A percentile compares a stretch with the other conserved stretches of the same genome.
Evolutionary conservation across 2,329 filamentous ascomycete genomes (phyloP).

Genomic region (Phoma sp.): DNA sequence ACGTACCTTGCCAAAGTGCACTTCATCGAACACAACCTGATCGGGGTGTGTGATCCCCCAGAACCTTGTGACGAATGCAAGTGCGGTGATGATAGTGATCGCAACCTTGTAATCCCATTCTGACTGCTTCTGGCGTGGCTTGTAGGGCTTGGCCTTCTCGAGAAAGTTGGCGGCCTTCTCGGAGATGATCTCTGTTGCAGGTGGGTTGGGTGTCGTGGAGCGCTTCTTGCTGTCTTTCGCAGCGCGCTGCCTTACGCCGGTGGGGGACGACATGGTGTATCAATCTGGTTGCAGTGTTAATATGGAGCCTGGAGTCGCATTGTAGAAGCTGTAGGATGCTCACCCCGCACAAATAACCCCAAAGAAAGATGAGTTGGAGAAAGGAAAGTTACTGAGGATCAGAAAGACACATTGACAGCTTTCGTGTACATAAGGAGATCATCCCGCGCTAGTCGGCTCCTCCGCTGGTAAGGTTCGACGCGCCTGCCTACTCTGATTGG

Average conservation of each 20-base stretch:
- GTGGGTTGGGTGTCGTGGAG: slow-evolving; percentile 45
- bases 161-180: slow-evolving; percentile 38
- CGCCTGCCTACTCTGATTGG: slow-evolving; percentile 8
- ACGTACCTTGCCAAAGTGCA: slow-evolving; percentile 97
- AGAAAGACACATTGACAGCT: slow-evolving; percentile 34
- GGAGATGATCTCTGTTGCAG: slow-evolving; percentile 26
- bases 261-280: slow-evolving; percentile 47
- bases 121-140: slow-evolving; percentile 50
- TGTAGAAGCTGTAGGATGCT: slow-evolving; percentile 17
- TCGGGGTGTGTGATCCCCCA: slow-evolving; percentile 95
- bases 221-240: slow-evolving; percentile 47
- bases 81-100: slow-evolving; percentile 74
- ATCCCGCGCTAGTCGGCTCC: slow-evolving; percentile 14
- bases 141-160: slow-evolving; percentile 44
- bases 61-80: slow-evolving; percentile 92
- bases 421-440: slow-evolving; percentile 19
- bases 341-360: slow-evolving; percentile 28
- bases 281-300: slow-evolving; percentile 34
- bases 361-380: slow-evolving; percentile 20
- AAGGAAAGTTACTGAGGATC: slow-evolving; percentile 24
- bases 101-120: slow-evolving; percentile 87
- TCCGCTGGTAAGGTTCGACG: slow-evolving; percentile 1
- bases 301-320: neutral
- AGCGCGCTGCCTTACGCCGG: slow-evolving; percentile 47
- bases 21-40: slow-evolving; percentile 98